Percentiles rank a stretch among this genome's conserved stretches.
Conservation (phyloP, 129 eudicot species). For the Flaveria ramosissima region DNA sequence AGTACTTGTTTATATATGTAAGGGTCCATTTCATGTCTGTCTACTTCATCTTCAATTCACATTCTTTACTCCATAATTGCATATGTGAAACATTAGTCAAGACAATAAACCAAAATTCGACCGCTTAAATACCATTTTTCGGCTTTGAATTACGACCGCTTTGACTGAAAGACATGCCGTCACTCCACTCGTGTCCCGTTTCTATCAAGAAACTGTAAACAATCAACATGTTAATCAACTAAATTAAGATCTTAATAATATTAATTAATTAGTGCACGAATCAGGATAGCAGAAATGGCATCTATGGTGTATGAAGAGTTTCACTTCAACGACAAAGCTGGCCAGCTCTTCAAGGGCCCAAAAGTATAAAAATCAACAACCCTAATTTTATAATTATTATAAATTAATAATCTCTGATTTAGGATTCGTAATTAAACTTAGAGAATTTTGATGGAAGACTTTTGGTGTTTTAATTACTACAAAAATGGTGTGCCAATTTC, state of each 20-base stretch:
- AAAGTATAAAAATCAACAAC: constrained; percentile 28
- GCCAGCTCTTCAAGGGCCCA: constrained; percentile 53
- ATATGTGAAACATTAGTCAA: constrained; percentile 26
- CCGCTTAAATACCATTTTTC: constrained; percentile 29
- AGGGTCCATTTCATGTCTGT: constrained; percentile 29
- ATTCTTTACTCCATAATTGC: constrained; percentile 9
- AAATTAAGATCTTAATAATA: not conserved
- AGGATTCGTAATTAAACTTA: not conserved
- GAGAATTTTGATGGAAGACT: constrained; percentile 22
- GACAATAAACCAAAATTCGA: constrained; percentile 31
- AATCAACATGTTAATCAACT: constrained; percentile 15
- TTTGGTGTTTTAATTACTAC: constrained; percentile 32
- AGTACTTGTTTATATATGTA: constrained; percentile 18
- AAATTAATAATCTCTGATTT: constrained; percentile 16
- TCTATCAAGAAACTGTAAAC: not conserved
- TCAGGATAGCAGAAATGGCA: constrained; percentile 27
- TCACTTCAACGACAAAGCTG: constrained; percentile 51
- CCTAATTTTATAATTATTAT: constrained; percentile 18
- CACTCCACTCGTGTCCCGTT: not conserved
- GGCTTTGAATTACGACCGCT: constrained; percentile 4
- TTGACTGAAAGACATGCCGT: constrained; percentile 19
- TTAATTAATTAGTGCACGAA: not conserved
- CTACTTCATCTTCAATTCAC: constrained; percentile 32
- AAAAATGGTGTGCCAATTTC: not conserved
- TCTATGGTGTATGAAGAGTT: constrained; percentile 31